Evolutionary conservation across 202 grass and related monocot genomes (phyloP).

Genomic region (Setaria viridis): DNA sequence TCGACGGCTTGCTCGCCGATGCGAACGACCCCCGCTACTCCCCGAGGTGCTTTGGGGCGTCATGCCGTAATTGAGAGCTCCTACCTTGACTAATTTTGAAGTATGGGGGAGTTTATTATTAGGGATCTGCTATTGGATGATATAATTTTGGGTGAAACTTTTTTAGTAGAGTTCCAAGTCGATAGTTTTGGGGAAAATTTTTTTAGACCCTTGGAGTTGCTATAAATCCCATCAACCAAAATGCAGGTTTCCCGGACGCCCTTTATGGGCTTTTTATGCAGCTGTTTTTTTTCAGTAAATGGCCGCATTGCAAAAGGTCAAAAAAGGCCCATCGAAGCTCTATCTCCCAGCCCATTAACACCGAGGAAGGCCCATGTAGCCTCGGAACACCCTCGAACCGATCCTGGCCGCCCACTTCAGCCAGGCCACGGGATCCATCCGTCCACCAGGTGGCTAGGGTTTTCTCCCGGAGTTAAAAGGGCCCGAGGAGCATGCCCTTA

Average conservation of each 20-base stretch:
- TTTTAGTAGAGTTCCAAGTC: no score
- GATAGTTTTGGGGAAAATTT: no score
- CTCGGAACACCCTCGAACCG: neutral
- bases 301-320: no score
- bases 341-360: neutral
- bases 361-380: neutral
- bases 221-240: no score
- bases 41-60: conserved; percentile 84
- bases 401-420: conserved; percentile 18
- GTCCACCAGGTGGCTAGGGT: conserved; percentile 46
- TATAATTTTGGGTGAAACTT: no score
- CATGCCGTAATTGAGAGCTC: conserved; percentile 46
- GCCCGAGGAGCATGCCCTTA: conserved; percentile 6
- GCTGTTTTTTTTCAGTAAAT: no score
- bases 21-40: neutral
- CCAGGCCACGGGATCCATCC: neutral
- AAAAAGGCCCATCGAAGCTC: neutral
- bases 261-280: no score
- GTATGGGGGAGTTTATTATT: no score
- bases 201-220: no score
- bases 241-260: no score
- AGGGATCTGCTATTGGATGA: no score
- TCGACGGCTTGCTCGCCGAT: conserved; percentile 52
- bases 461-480: conserved; percentile 44
- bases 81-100: neutral